A percentile compares a stretch with the other conserved stretches of the same genome.
These are phyloP conservation scores for Orbilia quercus DNA, from an alignment of 2,329 filamentous ascomycete species.

Conservation along the genomic window DNA sequence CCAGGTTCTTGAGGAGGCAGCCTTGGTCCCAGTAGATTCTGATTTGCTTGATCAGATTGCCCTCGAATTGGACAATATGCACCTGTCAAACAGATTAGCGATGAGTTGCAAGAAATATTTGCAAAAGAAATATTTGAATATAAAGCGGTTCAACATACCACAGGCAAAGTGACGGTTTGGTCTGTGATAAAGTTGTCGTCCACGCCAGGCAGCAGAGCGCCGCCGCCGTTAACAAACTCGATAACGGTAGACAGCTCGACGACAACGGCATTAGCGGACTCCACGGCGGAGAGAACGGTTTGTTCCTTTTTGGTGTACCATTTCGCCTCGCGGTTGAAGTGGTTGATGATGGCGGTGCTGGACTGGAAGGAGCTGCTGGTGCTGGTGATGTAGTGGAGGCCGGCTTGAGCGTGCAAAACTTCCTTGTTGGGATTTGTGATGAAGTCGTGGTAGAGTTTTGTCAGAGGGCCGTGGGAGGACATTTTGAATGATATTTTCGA, in stretches of 20 bases:
- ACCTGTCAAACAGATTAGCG: conserved; percentile 67
- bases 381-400: conserved; percentile 83
- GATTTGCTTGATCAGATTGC: conserved; percentile 84
- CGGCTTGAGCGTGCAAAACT: conserved; percentile 73
- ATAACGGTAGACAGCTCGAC: conserved; percentile 84
- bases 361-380: conserved; percentile 81
- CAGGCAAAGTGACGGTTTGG: conserved; percentile 78
- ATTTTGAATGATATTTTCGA: conserved; percentile 23
- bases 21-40: conserved; percentile 96
- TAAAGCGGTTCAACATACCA: conserved; percentile 71
- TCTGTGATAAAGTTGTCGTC: conserved; percentile 95
- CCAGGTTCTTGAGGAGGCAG: conserved; percentile 88
- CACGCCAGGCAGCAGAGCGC: conserved; percentile 84
- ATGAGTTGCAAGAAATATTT: conserved; percentile 20
- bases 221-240: conserved; percentile 83
- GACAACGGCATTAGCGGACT: conserved; percentile 76
- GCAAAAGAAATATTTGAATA: conserved; percentile 30
- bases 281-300: conserved; percentile 77
- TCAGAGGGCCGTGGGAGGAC: conserved; percentile 45
- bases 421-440: conserved; percentile 74
- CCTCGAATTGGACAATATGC: conserved; percentile 88
- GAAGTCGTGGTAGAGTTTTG: conserved; percentile 74
- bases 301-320: conserved; percentile 86
- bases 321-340: conserved; percentile 74
- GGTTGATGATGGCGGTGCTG: conserved; percentile 81